Base-by-base conservation (phyloP, 768 basidiomycete species). In the Strobilomyces echinocephalus region DNA sequence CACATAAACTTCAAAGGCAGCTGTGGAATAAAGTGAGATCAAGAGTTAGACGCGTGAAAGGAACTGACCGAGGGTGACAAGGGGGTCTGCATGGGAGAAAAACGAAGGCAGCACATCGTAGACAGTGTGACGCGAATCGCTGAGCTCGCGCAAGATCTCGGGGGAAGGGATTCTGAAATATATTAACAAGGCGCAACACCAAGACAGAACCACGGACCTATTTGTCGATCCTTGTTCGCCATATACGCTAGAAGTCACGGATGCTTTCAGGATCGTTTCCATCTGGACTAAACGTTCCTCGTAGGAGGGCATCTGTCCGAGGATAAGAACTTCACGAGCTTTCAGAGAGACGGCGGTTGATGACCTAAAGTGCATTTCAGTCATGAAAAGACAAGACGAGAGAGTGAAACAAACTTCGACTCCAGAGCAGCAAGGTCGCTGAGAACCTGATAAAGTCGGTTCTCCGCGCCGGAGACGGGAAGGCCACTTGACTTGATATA, bases 91-190 rank as follows among this genome's bases (percentile, higher is more conserved):
- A 65, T 95, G 89, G 55, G 81, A 83, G 82, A 98, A 98, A 79
- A 99, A 99, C 7, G 91, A 80, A 4, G 95, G 93, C 44, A 99
- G 81, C 8, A 99, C 97, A 66, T 99, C 97, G 71, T 87, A 99
- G 15, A 98, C 95, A 14, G 92, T 94, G 72, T 95, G 98, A 40
- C 91, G 82, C 7, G 95, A 97, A 72, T 99, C 97, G 57, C 88
- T 91, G 26, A 99, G 81, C 72, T 99, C 97, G 65, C 84, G 84
- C 62, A 99, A 77, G 35, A 93, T 79, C 56, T 98, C 95, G 3
- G 82, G 76, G 18, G 91, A 88, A 9, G 95, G 97, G 1, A 81
- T 80, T 63, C 94, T 91, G 47, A 16, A 47, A 8, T 43, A 53
- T 7, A 42, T 57, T 65, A 59, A 36, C 21, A 36, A 44, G 12